These are phyloP conservation scores for Tricholoma hemisulphureum DNA, from an alignment of 768 basidiomycete genomes.

Conservation along the genomic window DNA sequence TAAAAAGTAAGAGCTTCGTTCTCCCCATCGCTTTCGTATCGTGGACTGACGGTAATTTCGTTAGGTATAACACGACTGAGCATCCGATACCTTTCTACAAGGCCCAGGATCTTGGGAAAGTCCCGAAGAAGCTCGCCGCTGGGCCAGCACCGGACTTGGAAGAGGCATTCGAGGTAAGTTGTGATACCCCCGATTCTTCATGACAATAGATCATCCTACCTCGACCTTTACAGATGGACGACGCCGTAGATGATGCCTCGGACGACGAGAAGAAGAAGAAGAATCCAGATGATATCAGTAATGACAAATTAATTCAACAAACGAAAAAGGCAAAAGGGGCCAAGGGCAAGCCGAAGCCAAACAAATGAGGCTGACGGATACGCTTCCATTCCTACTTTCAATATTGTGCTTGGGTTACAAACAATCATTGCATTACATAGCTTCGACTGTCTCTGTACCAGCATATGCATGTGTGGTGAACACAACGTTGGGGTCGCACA, in stretches of 20 bases:
- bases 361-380: too few species aligned
- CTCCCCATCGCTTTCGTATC: background rate
- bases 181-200: background rate
- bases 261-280: slow-evolving; percentile 46
- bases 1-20: slow-evolving; percentile 55
- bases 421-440: too few species aligned
- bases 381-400: too few species aligned
- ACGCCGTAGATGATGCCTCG: slow-evolving; percentile 45
- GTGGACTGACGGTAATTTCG: background rate
- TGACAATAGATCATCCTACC: slow-evolving; percentile 4
- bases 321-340: slow-evolving; percentile 37
- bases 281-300: slow-evolving; percentile 26
- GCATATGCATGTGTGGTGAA: too few species aligned
- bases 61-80: slow-evolving; percentile 82
- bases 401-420: too few species aligned
- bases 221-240: slow-evolving; percentile 37
- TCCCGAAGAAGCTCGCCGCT: slow-evolving; percentile 72
- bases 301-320: slow-evolving; percentile 38
- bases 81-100: slow-evolving; percentile 97
- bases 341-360: slow-evolving; percentile 14
- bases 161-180: slow-evolving; percentile 80
- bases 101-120: slow-evolving; percentile 74
- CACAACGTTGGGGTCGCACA: too few species aligned
- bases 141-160: slow-evolving; percentile 87
- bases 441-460: too few species aligned